Evolutionary conservation across 1,139 yeast species (phyloP).

Genomic region (Yamadazyma atlantica): DNA sequence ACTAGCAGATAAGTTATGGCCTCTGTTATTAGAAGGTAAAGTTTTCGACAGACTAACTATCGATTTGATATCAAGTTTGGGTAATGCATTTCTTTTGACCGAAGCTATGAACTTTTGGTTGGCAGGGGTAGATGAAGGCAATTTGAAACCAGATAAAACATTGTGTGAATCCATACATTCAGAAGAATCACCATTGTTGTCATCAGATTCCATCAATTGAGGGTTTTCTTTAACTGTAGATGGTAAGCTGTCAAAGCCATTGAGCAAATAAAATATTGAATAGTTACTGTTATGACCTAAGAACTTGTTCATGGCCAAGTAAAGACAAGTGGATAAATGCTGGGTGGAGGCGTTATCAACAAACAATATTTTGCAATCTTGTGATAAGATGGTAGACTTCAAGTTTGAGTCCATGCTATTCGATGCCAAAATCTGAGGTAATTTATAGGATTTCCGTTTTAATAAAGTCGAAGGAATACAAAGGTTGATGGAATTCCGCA

Average conservation of each 20-base stretch:
- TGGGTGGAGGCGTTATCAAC: slow-evolving; percentile 45
- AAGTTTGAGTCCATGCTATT: slow-evolving; percentile 12
- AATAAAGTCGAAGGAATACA: slow-evolving; percentile 44
- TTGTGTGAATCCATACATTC: slow-evolving; percentile 3
- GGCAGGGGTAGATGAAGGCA: slow-evolving; percentile 36
- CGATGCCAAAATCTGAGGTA: slow-evolving; percentile 30
- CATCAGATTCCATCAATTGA: slow-evolving; percentile 11
- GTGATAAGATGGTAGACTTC: slow-evolving; percentile 9
- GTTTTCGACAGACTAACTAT: slow-evolving; percentile 3
- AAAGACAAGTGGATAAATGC: slow-evolving; percentile 35
- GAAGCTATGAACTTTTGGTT: slow-evolving; percentile 31
- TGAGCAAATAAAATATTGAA: slow-evolving; percentile 31
- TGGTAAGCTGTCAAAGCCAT: slow-evolving; percentile 30
- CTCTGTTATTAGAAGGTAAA: too few species aligned
- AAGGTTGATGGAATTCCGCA: slow-evolving; percentile 31
- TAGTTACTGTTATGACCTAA: slow-evolving; percentile 25
- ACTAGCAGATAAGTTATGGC: too few species aligned
- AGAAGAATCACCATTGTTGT: neutral
- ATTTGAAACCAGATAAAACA: slow-evolving; percentile 31
- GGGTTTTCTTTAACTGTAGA: slow-evolving; percentile 3
- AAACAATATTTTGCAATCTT: slow-evolving; percentile 34
- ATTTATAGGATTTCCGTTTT: slow-evolving; percentile 33
- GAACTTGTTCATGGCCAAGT: slow-evolving; percentile 45
- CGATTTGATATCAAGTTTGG: slow-evolving; percentile 18
- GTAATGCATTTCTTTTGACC: slow-evolving; percentile 27